These are phyloP conservation scores for Colletotrichum cordylinicola DNA, from an alignment of 2,329 filamentous ascomycete species.

Conservation along the genomic window DNA sequence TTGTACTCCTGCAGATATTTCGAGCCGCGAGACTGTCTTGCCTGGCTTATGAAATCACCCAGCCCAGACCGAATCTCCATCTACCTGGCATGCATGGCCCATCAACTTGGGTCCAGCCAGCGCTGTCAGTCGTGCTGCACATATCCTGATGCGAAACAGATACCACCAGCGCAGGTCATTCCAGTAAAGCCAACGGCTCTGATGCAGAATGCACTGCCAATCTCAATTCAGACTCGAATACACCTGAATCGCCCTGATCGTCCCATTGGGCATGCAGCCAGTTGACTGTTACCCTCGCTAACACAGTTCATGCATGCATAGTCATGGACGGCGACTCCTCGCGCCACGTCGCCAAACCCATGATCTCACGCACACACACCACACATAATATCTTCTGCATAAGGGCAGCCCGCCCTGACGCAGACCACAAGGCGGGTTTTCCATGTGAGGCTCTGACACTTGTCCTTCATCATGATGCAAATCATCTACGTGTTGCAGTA, in stretches of 20 bases:
- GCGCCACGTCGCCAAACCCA: constrained; percentile 1
- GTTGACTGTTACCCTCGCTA: neutral
- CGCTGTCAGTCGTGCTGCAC: neutral
- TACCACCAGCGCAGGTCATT: neutral
- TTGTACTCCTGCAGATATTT: neutral
- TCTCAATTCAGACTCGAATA: neutral
- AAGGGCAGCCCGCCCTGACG: neutral
- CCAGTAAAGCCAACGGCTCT: neutral
- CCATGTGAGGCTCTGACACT: neutral
- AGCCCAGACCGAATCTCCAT: neutral
- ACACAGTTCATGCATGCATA: constrained; percentile 2
- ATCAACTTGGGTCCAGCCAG: neutral
- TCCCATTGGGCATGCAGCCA: neutral
- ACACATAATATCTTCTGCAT: neutral
- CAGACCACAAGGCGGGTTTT: neutral
- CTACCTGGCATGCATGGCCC: neutral
- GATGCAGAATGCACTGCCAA: neutral
- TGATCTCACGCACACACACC: neutral
- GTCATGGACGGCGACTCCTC: neutral
- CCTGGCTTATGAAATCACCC: neutral
- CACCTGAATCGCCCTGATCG: neutral
- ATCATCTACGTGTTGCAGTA: neutral
- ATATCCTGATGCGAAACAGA: neutral
- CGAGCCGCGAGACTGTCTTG: neutral
- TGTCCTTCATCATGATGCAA: neutral